Percentiles rank a stretch among this genome's conserved stretches.
Evolutionary conservation across 129 eudicot genomes (phyloP).

Genomic region (Helianthus tuberosus): DNA sequence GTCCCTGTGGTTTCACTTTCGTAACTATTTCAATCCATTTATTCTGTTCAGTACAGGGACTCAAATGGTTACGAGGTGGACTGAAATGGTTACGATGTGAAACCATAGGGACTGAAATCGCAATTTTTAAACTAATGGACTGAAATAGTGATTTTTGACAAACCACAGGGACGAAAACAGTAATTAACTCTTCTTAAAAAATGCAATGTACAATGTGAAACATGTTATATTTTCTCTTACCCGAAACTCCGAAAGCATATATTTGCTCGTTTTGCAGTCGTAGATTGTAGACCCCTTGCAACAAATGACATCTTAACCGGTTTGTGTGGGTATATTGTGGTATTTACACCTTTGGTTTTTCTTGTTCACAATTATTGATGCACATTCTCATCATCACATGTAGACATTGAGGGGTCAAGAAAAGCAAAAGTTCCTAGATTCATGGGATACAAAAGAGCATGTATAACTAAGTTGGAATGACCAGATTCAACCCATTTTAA

Average conservation of each 20-base stretch:
- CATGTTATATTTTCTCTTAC: not conserved
- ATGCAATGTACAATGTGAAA: not conserved
- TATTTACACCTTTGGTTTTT: not conserved
- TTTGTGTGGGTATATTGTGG: not conserved
- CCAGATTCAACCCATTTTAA: not conserved
- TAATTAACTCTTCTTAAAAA: not conserved
- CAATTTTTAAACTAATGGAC: too few species aligned
- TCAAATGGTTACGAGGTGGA: too few species aligned
- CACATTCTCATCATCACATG: not conserved
- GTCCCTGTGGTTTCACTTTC: too few species aligned
- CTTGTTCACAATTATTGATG: not conserved
- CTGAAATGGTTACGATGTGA: too few species aligned
- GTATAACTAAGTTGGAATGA: not conserved
- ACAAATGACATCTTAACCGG: not conserved
- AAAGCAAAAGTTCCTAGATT: constrained; percentile 5
- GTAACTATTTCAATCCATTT: too few species aligned
- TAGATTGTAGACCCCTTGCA: not conserved
- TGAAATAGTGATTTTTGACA: too few species aligned
- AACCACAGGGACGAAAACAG: too few species aligned
- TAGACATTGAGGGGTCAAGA: constrained; percentile 3
- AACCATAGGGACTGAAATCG: too few species aligned
- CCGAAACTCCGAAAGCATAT: not conserved
- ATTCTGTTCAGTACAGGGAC: too few species aligned
- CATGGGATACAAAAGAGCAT: constrained; percentile 11
- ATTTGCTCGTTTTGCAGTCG: not conserved